Base-by-base conservation (phyloP, 2,329 filamentous ascomycete genomes). In the Scorias spongiosa region DNA sequence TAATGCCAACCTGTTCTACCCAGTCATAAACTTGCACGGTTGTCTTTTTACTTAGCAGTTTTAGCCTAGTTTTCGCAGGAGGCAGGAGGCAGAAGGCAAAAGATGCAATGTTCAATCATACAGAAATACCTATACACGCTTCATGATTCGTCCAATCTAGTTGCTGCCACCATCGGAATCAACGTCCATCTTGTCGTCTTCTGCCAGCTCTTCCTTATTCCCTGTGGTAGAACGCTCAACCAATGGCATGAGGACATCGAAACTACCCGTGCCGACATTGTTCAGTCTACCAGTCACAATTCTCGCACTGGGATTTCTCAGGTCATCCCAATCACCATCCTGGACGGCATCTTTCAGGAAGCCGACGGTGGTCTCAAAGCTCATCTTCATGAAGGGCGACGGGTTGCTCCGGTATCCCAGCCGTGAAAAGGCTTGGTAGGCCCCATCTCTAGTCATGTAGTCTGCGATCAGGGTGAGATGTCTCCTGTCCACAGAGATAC, bases 381-480 rank as follows among this genome's bases (percentile, higher is more conserved):
- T 93, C 89, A 96, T 96, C 74, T 96, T 96, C 66, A 91, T 89
- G 54, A 98, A 89, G 0, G 91, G 87, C 52, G 81, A 88, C 26
- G 89, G 81, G 57, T 85, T 88, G 51, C 84, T 80, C 58, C 78
- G 80, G 48, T 98, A 70, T 1, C 89, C 91, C 59, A 84, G 93
- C 41, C 91, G 82, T 65, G 85, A 94, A 68, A 98, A 98, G 1
- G 91, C 81, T 40, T 80, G 83, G 67, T 93, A 98, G 1, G 78
- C 80, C 51, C 91, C 91, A 47, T 80, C 81, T 43, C 89, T 76
- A n/a, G 91, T 98, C 91, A 98, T 98, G 63, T 86, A 86, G 63
- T 98, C 91, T 40, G 84, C 89, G 54, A 98, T 96, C 52, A 98
- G 74, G 65, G 91, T 95, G 52, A 98, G 67, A 67, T 98, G 93